These are phyloP conservation scores for Kwoniella newhampshirensis DNA, from an alignment of 768 basidiomycete genomes.

Conservation along the genomic window DNA sequence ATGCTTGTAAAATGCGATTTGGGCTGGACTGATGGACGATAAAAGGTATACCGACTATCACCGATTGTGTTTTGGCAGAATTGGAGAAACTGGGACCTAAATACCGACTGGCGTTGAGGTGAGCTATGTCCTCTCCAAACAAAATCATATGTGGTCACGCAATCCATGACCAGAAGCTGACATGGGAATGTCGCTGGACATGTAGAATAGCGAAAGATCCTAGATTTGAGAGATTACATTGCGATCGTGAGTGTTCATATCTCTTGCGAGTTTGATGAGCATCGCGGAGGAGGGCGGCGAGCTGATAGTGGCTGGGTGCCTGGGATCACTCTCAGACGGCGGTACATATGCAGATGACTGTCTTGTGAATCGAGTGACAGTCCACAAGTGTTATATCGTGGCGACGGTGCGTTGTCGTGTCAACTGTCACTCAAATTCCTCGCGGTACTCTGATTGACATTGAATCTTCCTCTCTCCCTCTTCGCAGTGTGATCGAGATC, in stretches of 20 bases:
- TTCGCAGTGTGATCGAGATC: constrained; percentile 76
- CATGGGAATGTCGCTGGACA: neutral
- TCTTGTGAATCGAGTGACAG: constrained; percentile 88
- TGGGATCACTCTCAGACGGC: constrained; percentile 62
- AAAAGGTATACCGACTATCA: constrained; percentile 97
- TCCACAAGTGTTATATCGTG: constrained; percentile 94
- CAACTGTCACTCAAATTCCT: neutral
- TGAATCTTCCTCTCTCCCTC: neutral
- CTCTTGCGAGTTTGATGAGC: no score
- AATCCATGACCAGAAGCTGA: neutral
- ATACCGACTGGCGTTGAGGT: constrained; percentile 92
- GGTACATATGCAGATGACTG: constrained; percentile 99
- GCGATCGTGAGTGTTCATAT: constrained; percentile 60
- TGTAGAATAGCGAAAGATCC: constrained; percentile 91
- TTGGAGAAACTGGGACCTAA: constrained; percentile 94
- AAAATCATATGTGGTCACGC: neutral
- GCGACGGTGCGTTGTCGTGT: constrained; percentile 62
- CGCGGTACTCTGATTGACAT: neutral
- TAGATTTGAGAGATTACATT: constrained; percentile 88
- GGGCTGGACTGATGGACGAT: no score
- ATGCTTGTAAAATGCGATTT: neutral
- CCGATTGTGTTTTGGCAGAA: constrained; percentile 98
- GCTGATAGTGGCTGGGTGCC: no score
- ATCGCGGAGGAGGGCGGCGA: no score
- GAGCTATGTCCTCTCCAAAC: constrained; percentile 46